These are phyloP conservation scores for Magnaporthiopsis poae DNA, from an alignment of 2,329 filamentous ascomycete genomes.

Conservation along the genomic window DNA sequence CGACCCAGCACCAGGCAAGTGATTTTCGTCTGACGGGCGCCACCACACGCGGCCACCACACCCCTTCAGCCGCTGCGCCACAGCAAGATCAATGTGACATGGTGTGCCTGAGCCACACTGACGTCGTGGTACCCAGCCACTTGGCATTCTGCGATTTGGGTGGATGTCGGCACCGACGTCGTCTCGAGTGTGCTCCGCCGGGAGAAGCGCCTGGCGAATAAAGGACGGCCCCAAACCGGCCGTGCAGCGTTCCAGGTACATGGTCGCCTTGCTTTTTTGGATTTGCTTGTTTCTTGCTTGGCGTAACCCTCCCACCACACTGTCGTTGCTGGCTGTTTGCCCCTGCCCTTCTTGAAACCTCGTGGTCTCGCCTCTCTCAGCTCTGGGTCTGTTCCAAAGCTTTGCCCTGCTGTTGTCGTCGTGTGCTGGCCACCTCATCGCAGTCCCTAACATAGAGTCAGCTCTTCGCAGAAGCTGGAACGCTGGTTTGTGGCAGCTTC, in stretches of 20 bases:
- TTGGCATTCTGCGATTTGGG: neutral
- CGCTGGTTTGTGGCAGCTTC: neutral
- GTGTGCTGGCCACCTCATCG: neutral
- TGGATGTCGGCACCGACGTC: neutral
- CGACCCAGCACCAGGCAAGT: too few species aligned
- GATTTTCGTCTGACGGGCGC: neutral
- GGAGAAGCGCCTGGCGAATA: neutral
- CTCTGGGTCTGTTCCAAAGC: neutral
- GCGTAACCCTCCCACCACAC: neutral
- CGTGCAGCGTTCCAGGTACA: neutral
- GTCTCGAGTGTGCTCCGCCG: neutral
- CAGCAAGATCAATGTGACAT: neutral
- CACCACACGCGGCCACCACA: neutral
- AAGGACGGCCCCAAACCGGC: neutral
- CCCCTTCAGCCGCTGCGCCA: too few species aligned
- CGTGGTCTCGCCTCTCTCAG: too few species aligned
- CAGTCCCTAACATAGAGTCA: too few species aligned
- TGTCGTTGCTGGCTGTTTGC: neutral
- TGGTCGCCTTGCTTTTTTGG: neutral
- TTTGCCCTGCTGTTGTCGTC: neutral
- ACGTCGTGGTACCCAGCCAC: neutral
- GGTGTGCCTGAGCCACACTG: neutral
- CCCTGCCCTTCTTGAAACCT: neutral
- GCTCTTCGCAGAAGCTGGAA: neutral
- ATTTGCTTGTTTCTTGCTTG: neutral